phyloP scores from a whole-genome alignment of 164 flowering plant genomes.

The Chimonanthus praecox region DNA sequence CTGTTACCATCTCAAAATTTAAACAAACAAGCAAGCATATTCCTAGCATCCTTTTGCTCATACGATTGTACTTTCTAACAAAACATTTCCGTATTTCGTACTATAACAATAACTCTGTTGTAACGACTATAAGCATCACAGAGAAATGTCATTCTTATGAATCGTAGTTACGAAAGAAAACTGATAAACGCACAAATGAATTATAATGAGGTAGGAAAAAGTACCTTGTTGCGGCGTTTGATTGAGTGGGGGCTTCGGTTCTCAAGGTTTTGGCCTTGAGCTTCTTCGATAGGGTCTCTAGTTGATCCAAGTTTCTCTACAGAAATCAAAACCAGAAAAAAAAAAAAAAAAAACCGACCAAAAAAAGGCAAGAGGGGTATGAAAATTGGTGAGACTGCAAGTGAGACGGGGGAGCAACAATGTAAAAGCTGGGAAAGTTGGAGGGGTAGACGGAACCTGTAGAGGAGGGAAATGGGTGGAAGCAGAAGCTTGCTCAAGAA shows the following conservation, averaged over 20 bases:
- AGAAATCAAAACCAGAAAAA: slow-evolving; percentile 7
- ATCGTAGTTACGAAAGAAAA: too few species aligned
- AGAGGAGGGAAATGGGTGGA: slow-evolving; percentile 95
- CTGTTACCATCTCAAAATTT: too few species aligned
- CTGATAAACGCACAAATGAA: neutral
- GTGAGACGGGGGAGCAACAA: neutral
- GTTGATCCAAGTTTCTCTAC: slow-evolving; percentile 90
- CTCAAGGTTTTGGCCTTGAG: slow-evolving; percentile 81
- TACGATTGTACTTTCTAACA: too few species aligned
- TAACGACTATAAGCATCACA: too few species aligned
- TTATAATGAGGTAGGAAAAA: neutral
- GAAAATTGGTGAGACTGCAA: neutral
- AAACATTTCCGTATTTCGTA: too few species aligned
- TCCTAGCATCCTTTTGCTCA: too few species aligned
- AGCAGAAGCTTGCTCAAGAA: slow-evolving; percentile 89
- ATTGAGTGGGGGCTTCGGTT: slow-evolving; percentile 78
- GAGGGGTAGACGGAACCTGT: slow-evolving; percentile 45
- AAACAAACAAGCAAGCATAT: too few species aligned
- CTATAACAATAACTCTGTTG: too few species aligned
- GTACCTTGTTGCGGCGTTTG: slow-evolving; percentile 95
- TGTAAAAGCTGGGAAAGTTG: neutral
- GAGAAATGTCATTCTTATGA: neutral
- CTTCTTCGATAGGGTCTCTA: slow-evolving; percentile 90
- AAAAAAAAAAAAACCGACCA: neutral
- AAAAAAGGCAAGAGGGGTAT: neutral